Percentiles rank a stretch among this genome's conserved stretches.
phyloP scores from a whole-genome alignment of 768 basidiomycete species.

The Mycena latifolia region DNA sequence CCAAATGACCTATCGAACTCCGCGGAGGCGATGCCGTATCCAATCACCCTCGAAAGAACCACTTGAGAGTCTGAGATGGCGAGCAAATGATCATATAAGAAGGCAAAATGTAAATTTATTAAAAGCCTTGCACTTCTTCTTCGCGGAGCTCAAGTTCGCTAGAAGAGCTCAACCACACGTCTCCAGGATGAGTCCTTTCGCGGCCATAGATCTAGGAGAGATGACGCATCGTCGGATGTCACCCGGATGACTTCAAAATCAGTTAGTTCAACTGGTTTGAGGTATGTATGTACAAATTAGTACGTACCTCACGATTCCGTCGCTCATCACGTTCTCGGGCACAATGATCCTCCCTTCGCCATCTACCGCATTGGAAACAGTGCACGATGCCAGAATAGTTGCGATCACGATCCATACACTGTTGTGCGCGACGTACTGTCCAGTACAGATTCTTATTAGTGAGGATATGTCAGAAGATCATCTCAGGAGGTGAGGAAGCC shows the following conservation, averaged over 20 bases:
- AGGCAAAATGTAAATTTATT: too few species aligned
- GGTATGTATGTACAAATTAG: too few species aligned
- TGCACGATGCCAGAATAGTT: constrained; percentile 60
- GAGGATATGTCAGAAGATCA: neutral
- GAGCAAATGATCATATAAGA: too few species aligned
- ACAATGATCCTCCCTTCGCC: constrained; percentile 49
- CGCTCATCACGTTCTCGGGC: constrained; percentile 54
- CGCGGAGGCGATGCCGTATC: too few species aligned
- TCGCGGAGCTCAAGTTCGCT: too few species aligned
- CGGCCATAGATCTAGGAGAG: constrained; percentile 10
- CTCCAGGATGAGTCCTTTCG: constrained; percentile 19
- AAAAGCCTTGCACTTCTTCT: too few species aligned
- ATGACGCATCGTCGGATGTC: constrained; percentile 29
- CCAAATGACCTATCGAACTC: too few species aligned
- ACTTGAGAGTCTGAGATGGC: too few species aligned
- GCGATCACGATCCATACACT: too few species aligned
- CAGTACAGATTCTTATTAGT: too few species aligned
- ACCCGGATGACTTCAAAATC: constrained; percentile 24
- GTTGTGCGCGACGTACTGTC: too few species aligned
- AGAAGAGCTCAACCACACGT: neutral
- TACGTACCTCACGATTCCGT: constrained; percentile 58
- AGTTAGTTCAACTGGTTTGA: neutral
- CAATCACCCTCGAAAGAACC: too few species aligned
- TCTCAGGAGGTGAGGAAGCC: neutral
- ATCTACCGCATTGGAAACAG: constrained; percentile 55